A percentile compares a stretch with the other conserved stretches of the same genome.
Evolutionary conservation across 2,329 filamentous ascomycete genomes (phyloP).

Genomic region (Nemania sp.): DNA sequence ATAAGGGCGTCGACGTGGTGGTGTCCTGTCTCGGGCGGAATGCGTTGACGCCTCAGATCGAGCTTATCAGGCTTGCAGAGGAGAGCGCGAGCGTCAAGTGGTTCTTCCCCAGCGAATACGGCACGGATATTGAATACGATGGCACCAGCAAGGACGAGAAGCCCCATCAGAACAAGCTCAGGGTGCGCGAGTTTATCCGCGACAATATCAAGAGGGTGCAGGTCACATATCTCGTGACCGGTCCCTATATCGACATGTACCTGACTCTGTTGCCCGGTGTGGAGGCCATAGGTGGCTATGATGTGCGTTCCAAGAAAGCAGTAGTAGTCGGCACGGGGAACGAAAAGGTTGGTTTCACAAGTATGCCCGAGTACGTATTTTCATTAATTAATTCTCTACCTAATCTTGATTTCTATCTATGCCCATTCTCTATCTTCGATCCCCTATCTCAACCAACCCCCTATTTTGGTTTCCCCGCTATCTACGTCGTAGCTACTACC

Average conservation of each 20-base stretch:
- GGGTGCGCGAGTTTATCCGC: conserved; percentile 67
- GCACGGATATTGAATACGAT: conserved; percentile 68
- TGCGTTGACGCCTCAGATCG: conserved; percentile 65
- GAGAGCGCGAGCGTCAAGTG: conserved; percentile 61
- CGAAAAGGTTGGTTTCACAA: conserved; percentile 74
- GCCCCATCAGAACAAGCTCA: conserved; percentile 72
- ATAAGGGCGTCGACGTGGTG: conserved; percentile 67
- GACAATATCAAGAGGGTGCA: conserved; percentile 60
- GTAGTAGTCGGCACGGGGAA: conserved; percentile 72
- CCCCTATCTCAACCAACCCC: not conserved
- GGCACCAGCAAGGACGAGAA: conserved; percentile 65
- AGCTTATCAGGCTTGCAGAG: conserved; percentile 66
- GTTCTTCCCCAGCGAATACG: conserved; percentile 72
- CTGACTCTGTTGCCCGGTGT: conserved; percentile 56
- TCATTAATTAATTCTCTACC: not conserved
- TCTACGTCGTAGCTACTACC: not conserved
- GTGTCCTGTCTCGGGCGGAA: conserved; percentile 70
- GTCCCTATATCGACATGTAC: conserved; percentile 70
- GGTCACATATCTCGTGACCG: conserved; percentile 72
- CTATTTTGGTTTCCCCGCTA: not conserved
- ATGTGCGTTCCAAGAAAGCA: conserved; percentile 68
- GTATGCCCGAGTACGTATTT: conserved; percentile 74
- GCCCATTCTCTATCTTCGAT: not conserved
- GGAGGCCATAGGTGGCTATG: conserved; percentile 66
- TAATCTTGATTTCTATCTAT: not conserved